Evolutionary conservation across 2,329 filamentous ascomycete species (phyloP), one percentile per base, ranked within the genome.

Genomic region (Claviceps purpurea): DNA sequence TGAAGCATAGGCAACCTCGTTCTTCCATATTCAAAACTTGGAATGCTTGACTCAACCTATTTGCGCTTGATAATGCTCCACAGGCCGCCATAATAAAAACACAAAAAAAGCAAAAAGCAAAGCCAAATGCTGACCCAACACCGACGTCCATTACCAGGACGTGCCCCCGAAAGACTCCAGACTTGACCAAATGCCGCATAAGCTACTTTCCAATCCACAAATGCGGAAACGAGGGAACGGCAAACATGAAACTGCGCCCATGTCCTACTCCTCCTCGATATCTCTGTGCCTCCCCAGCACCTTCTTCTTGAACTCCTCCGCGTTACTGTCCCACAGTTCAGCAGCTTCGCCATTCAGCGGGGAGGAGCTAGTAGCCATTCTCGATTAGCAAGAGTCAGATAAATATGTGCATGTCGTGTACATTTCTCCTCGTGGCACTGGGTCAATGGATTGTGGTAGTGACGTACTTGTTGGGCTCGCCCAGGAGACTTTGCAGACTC

Each of bases 291-390:
- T 75, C 48, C 70, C 78, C 56, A 78, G 61, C 38, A 85, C 81
- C 71, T 84, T 84, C 58, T 80, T 81, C 78, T 95, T 89, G 77
- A 93, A 97, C 67, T 95, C 88, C 46, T 80, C 82, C 40, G 82
- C 75, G 66, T 97, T 82, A 60, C 84, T 89, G 67, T 96, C 91
- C 90, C 93, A 98, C 43, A 98, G 77, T 67, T 95, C 87, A 16
- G 94, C 93, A 34, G 93, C 93, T 69, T 98, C 90, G 54, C 89
- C 94, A 62, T 98, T 98, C 57, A 98, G 75, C 2, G 93, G 93
- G 58, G 89, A 95, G 54, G 93, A 82, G 68, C 91, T 97, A 56
- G 34, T 42, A 22, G n/a, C 38, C 14, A 40, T 40, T 4, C 13
- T 6, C 4, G 40, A 4, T 52, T 41, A 40, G 51, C 44, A 45